phyloP scores from a whole-genome alignment of 1,284 basidiomycete genomes.

The Cystobasidium slooffiae region DNA sequence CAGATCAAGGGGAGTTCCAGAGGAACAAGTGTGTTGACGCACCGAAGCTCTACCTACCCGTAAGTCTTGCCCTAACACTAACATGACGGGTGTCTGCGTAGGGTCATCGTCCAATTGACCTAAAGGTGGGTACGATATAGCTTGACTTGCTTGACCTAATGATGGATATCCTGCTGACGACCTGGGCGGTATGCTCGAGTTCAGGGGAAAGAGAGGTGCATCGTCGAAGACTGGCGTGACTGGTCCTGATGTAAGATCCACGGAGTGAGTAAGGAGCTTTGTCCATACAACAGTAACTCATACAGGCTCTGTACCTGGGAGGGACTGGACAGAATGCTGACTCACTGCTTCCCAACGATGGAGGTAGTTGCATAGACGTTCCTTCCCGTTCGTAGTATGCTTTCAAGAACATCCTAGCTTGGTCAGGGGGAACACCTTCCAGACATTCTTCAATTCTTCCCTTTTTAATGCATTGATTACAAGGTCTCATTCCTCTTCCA shows the following conservation, averaged over 20 bases:
- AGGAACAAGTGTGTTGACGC: neutral
- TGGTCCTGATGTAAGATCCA: neutral
- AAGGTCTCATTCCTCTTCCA: constrained; percentile 20
- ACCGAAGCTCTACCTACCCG: constrained; percentile 29
- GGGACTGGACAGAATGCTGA: neutral
- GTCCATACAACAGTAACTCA: neutral
- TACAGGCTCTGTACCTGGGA: neutral
- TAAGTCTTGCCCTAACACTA: constrained; percentile 32
- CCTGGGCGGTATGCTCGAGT: neutral
- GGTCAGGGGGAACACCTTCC: constrained; percentile 5
- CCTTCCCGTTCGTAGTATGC: neutral
- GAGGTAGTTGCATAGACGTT: neutral
- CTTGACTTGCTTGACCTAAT: neutral
- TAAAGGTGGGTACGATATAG: neutral
- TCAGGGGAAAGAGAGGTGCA: neutral
- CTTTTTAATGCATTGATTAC: constrained; percentile 6
- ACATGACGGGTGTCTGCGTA: neutral
- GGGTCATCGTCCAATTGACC: neutral
- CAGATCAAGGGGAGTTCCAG: neutral
- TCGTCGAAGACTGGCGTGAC: constrained; percentile 24
- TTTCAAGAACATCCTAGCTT: constrained; percentile 3
- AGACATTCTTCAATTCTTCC: constrained; percentile 25
- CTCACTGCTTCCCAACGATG: neutral
- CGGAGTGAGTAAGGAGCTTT: neutral
- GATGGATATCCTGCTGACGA: neutral